phyloP scores from a whole-genome alignment of 352 stramenopile species.

The Globisporangium apiculatum region DNA sequence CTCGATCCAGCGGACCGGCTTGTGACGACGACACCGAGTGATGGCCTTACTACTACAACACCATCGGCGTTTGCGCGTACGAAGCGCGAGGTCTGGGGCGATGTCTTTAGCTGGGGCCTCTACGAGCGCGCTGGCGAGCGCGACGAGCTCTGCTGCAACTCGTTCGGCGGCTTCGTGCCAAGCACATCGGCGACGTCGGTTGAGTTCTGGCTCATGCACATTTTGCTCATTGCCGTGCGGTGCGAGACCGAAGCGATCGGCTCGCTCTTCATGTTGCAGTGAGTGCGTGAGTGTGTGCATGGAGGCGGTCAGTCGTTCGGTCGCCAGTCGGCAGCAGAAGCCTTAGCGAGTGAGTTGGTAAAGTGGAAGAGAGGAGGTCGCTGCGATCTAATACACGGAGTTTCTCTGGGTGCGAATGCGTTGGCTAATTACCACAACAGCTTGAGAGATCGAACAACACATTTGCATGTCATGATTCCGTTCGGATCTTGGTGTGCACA shows the following conservation, averaged over 20 bases:
- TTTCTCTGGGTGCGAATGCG: too few relatives aligned
- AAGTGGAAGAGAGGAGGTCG: too few relatives aligned
- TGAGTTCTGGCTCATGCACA: conserved; percentile 65
- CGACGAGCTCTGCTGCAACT: conserved; percentile 44
- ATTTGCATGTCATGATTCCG: too few relatives aligned
- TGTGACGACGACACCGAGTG: not conserved
- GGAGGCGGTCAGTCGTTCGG: too few relatives aligned
- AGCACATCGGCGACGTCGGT: conserved; percentile 32
- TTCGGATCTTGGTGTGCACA: too few relatives aligned
- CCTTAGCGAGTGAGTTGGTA: too few relatives aligned
- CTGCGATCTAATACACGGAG: too few relatives aligned
- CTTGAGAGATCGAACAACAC: too few relatives aligned
- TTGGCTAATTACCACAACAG: too few relatives aligned
- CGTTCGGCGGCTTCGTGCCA: conserved; percentile 54
- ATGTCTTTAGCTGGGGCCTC: conserved; percentile 63
- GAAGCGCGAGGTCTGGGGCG: conserved; percentile 35
- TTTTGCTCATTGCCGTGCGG: conserved; percentile 57
- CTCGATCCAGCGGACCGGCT: conserved; percentile 32
- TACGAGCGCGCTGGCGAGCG: conserved; percentile 33
- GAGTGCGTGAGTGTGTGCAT: not conserved
- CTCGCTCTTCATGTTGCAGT: conserved; percentile 36
- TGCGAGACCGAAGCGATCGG: conserved; percentile 59
- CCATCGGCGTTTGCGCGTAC: conserved; percentile 14
- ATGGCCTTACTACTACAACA: too few relatives aligned
- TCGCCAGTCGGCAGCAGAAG: too few relatives aligned